Percentiles rank a stretch among this genome's conserved stretches.
These are phyloP conservation scores for Cynara cardunculus DNA, from an alignment of 129 eudicot genomes.

Conservation along the genomic window DNA sequence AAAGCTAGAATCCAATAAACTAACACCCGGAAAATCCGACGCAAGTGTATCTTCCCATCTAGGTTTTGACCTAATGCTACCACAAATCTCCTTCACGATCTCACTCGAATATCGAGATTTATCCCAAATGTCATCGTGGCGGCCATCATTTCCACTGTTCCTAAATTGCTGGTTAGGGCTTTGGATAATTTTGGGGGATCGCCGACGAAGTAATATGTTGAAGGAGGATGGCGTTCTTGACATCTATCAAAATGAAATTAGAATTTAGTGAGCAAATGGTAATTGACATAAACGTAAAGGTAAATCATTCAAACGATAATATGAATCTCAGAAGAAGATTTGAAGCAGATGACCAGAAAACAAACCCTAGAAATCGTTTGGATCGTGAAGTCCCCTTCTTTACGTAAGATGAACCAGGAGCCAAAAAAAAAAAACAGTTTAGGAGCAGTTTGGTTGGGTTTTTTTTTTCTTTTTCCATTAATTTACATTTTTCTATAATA, in stretches of 20 bases:
- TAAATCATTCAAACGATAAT: background rate
- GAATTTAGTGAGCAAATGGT: background rate
- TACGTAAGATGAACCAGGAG: background rate
- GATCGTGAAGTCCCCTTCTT: background rate
- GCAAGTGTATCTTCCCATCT: slow-evolving; percentile 69
- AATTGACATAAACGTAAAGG: background rate
- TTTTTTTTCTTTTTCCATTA: no score
- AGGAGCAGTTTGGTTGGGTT: no score
- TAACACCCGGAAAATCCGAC: slow-evolving; percentile 47
- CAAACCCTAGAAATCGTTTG: slow-evolving; percentile 8
- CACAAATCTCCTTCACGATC: slow-evolving; percentile 42
- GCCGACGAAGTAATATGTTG: slow-evolving; percentile 34
- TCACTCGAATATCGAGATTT: slow-evolving; percentile 14
- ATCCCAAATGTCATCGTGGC: slow-evolving; percentile 16
- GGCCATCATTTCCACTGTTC: slow-evolving; percentile 16
- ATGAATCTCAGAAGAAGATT: background rate
- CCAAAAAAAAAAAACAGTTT: no score
- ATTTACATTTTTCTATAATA: no score
- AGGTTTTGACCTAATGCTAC: slow-evolving; percentile 50
- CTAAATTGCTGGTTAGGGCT: slow-evolving; percentile 29
- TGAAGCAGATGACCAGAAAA: slow-evolving; percentile 3
- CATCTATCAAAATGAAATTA: slow-evolving; percentile 28
- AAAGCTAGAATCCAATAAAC: slow-evolving; percentile 47
- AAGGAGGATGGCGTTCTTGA: slow-evolving; percentile 35
- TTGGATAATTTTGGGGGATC: slow-evolving; percentile 32